Conservation (phyloP, 2,329 filamentous ascomycete species). For the Epichloe baconii region DNA sequence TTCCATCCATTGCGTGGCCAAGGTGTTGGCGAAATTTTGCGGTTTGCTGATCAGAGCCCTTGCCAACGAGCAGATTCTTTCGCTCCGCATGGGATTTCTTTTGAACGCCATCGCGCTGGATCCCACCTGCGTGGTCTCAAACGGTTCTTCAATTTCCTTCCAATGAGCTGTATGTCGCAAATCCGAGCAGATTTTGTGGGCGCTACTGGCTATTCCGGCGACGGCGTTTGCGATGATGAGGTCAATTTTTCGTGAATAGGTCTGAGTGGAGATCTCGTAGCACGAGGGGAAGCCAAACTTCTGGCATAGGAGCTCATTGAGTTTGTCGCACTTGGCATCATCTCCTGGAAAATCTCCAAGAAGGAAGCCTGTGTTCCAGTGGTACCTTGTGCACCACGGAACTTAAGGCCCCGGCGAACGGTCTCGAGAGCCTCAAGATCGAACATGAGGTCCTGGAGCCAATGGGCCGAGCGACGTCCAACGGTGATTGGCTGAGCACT, state of each 20-base stretch:
- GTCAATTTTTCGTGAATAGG: conserved; percentile 63
- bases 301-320: conserved; percentile 42
- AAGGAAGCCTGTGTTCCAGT: conserved; percentile 72
- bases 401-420: conserved; percentile 53
- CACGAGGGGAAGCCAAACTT: conserved; percentile 39
- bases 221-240: conserved; percentile 70
- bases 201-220: conserved; percentile 64
- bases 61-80: conserved; percentile 8
- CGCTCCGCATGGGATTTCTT: conserved; percentile 9
- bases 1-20: conserved; percentile 38
- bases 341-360: conserved; percentile 33
- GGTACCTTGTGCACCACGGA: conserved; percentile 57
- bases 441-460: conserved; percentile 51
- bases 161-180: conserved; percentile 55
- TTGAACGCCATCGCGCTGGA: conserved; percentile 26
- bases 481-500: conserved; percentile 30
- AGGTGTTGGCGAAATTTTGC: conserved; percentile 18
- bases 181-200: conserved; percentile 47
- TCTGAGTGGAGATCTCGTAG: conserved; percentile 52
- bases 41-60: conserved; percentile 32
- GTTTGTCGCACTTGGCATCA: conserved; percentile 33
- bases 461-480: conserved; percentile 36
- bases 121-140: conserved; percentile 68
- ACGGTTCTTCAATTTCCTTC: conserved; percentile 83
- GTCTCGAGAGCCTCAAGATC: conserved; percentile 63